Evolutionary conservation across 306 rosid species (phyloP), one percentile per base, ranked within the genome.

Genomic region (Rubus idaeus): DNA sequence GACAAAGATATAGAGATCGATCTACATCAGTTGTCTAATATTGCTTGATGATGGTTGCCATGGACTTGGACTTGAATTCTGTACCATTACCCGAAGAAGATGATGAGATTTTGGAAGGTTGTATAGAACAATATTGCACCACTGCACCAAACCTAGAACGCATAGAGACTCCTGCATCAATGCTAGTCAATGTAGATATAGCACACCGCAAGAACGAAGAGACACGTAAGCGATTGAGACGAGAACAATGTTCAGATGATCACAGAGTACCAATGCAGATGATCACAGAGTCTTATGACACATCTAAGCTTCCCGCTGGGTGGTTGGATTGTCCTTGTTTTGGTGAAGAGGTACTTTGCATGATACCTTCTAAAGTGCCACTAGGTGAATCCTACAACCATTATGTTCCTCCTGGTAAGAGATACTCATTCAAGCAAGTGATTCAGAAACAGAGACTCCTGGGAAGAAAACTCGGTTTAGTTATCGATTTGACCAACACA

Each of bases 311-410:
- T 60, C 98, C 98, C 65, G 90, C 93, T 26, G 98, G 97, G 40
- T 95, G 98, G 98, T 81, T 92, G 90, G 97, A 92, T 77, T 95
- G 98, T 76, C 93, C 98, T 21, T 72, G 97, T 50, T 69, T 23
- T 86, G 98, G 98, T 75, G 86, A 86, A 63, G 97, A 95, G 75
- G 81, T 90, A 78, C 83, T 20, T 87, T 78, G 64, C 83, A 89
- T 95, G 91, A 83, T 95, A 81, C 98, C 98, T 88, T 95, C 97
- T 68, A 95, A 95, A 91, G 98, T 90, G 88, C 98, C 98, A 55
- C 92, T 95, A 41, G 90, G 91, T 78, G 97, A 95, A 81, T 77
- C 93, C 16, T 95, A 84, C 84, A 88, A 82, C 86, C 96, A 90
- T 69, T 78, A 57, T 77, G 75, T 95, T 82, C 60, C 75, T 82